Conservation (phyloP, 1,284 basidiomycete species). For the Garcileccinum viscosum region DNA sequence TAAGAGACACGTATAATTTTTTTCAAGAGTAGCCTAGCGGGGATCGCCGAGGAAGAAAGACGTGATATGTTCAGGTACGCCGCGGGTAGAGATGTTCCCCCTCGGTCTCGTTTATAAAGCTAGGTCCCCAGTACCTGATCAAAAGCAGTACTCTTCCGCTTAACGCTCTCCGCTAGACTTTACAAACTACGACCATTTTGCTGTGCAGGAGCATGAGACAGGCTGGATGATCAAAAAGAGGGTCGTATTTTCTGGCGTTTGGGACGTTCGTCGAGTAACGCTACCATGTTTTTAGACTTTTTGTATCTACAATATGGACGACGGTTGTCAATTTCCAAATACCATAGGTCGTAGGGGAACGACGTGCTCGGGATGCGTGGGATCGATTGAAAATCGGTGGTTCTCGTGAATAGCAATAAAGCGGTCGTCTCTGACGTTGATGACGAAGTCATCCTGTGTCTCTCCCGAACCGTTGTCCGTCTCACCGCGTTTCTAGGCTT, state of each 20-base stretch:
- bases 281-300: slow-evolving; percentile 88
- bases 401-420: slow-evolving; percentile 91
- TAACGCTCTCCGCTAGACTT: slow-evolving; percentile 83
- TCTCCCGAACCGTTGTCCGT: slow-evolving; percentile 58
- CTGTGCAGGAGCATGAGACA: slow-evolving; percentile 10
- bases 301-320: slow-evolving; percentile 66
- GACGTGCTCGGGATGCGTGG: slow-evolving; percentile 90
- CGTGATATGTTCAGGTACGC: neutral
- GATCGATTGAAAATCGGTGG: slow-evolving; percentile 93
- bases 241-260: slow-evolving; percentile 57
- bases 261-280: slow-evolving; percentile 76
- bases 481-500: slow-evolving; percentile 48
- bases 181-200: slow-evolving; percentile 52
- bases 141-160: slow-evolving; percentile 66
- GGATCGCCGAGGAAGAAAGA: neutral
- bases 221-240: slow-evolving; percentile 15
- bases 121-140: slow-evolving; percentile 20
- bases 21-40: neutral
- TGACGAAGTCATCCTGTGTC: slow-evolving; percentile 78
- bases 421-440: slow-evolving; percentile 88
- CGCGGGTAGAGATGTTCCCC: neutral
- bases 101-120: neutral
- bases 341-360: neutral
- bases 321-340: neutral
- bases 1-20: neutral